phyloP scores from a whole-genome alignment of 345 rosid genomes.

The Boechera divaricarpa region DNA sequence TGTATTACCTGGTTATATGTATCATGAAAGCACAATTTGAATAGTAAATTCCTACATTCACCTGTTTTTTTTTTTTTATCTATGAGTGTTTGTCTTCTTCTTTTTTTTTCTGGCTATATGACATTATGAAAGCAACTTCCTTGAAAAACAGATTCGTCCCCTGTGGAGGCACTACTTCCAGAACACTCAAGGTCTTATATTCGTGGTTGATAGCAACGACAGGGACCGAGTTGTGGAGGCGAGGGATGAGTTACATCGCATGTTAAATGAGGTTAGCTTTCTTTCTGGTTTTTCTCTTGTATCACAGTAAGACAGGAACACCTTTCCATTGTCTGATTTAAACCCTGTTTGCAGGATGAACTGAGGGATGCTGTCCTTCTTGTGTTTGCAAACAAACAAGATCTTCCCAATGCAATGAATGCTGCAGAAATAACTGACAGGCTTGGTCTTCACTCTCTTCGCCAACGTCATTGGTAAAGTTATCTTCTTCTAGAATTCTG shows the following conservation, averaged over 20 bases:
- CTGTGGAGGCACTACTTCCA: slow-evolving; percentile 88
- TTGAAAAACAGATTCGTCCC: slow-evolving; percentile 64
- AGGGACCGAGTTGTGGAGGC: slow-evolving; percentile 82
- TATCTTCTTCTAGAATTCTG: not conserved
- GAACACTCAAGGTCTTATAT: slow-evolving; percentile 80
- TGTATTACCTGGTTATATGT: not conserved
- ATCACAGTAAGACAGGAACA: slow-evolving; percentile 17
- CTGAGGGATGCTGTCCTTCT: slow-evolving; percentile 87
- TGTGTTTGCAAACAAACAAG: slow-evolving; percentile 92
- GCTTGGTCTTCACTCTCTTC: slow-evolving; percentile 93
- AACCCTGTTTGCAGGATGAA: slow-evolving; percentile 60
- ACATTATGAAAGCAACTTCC: slow-evolving; percentile 12
- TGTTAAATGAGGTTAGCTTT: slow-evolving; percentile 67
- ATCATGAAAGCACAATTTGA: not conserved
- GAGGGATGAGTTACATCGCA: slow-evolving; percentile 73
- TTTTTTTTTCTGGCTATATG: not conserved
- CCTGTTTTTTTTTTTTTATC: not conserved
- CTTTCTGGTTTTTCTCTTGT: slow-evolving; percentile 10
- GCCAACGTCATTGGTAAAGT: slow-evolving; percentile 88
- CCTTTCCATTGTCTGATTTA: not conserved
- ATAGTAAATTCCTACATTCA: not conserved
- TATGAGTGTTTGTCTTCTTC: not conserved
- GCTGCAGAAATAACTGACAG: slow-evolving; percentile 95
- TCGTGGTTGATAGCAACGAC: slow-evolving; percentile 80
- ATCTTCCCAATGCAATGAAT: slow-evolving; percentile 96